Percentiles rank a stretch among this genome's conserved stretches.
These are phyloP conservation scores for Rhynchospora tenuis DNA, from an alignment of 176 grass and related monocot genomes.

Conservation along the genomic window DNA sequence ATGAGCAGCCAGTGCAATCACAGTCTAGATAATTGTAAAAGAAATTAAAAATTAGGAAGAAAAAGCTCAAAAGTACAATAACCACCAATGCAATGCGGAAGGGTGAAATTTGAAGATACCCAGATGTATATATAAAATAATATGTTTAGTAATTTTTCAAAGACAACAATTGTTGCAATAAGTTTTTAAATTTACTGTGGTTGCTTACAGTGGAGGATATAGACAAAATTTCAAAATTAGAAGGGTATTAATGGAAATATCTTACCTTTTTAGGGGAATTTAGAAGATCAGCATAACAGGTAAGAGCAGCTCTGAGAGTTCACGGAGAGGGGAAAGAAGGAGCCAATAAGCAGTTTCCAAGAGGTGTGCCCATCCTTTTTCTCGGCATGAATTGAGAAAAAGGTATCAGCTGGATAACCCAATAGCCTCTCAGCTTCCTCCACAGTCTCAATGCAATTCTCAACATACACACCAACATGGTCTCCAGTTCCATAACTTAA, in stretches of 20 bases:
- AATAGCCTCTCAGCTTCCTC: conserved; percentile 78
- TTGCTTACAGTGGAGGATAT: neutral
- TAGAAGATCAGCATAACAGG: conserved; percentile 87
- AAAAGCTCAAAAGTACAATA: neutral
- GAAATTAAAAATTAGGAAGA: neutral
- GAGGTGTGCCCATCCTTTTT: conserved; percentile 81
- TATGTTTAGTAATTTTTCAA: too few species aligned
- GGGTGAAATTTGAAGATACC: too few species aligned
- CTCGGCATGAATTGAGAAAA: conserved; percentile 79
- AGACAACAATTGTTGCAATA: too few species aligned
- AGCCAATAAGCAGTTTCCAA: conserved; percentile 54
- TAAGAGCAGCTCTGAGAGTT: conserved; percentile 68
- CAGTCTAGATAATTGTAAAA: conserved; percentile 38
- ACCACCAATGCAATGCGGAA: neutral
- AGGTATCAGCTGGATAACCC: conserved; percentile 59
- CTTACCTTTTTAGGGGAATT: conserved; percentile 94
- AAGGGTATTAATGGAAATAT: neutral
- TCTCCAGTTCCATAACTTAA: conserved; percentile 83
- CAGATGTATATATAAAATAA: too few species aligned
- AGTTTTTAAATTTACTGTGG: too few species aligned
- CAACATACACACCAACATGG: conserved; percentile 80
- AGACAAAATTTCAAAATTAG: neutral
- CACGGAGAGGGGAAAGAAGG: conserved; percentile 69
- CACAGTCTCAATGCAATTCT: conserved; percentile 60
- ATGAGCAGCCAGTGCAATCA: conserved; percentile 71